Evolutionary conservation across 805 yeast species (phyloP).

Genomic region (Suhomyces pyralidae): DNA sequence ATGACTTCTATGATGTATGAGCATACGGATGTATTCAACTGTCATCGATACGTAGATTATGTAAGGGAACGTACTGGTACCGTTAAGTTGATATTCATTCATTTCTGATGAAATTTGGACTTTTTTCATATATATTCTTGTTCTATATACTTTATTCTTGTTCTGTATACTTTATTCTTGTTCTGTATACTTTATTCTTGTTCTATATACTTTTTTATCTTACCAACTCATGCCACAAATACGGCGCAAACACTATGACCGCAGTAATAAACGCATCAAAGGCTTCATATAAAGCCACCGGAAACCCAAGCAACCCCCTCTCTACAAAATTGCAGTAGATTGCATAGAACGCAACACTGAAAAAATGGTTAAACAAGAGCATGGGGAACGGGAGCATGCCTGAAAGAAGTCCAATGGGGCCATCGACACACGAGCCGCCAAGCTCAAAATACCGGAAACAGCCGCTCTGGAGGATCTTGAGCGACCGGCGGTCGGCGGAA

Average conservation of each 20-base stretch:
- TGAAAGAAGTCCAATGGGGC: conserved; percentile 79
- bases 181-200: too few relatives aligned
- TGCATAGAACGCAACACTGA: conserved; percentile 84
- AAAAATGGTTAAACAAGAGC: conserved; percentile 78
- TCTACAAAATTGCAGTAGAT: conserved; percentile 64
- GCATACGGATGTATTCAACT: too few relatives aligned
- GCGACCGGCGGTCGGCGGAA: conserved; percentile 73
- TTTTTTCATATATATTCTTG: too few relatives aligned
- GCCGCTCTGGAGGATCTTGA: conserved; percentile 75
- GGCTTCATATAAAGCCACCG: conserved; percentile 68
- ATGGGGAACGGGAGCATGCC: conserved; percentile 79
- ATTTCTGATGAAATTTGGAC: too few relatives aligned
- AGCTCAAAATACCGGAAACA: conserved; percentile 81
- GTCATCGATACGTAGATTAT: too few relatives aligned
- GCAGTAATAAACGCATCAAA: conserved; percentile 72
- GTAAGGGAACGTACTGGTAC: too few relatives aligned
- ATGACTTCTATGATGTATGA: neutral
- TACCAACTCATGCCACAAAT: conserved; percentile 52
- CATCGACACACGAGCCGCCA: conserved; percentile 77
- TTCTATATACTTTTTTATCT: too few relatives aligned
- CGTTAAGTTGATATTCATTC: too few relatives aligned
- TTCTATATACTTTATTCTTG: too few relatives aligned
- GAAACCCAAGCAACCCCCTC: conserved; percentile 65
- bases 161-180: too few relatives aligned
- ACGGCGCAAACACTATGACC: conserved; percentile 74